Evolutionary conservation across 2,329 filamentous ascomycete genomes (phyloP), one percentile per base, ranked within the genome.

Genomic region (Aschersonia sp.): DNA sequence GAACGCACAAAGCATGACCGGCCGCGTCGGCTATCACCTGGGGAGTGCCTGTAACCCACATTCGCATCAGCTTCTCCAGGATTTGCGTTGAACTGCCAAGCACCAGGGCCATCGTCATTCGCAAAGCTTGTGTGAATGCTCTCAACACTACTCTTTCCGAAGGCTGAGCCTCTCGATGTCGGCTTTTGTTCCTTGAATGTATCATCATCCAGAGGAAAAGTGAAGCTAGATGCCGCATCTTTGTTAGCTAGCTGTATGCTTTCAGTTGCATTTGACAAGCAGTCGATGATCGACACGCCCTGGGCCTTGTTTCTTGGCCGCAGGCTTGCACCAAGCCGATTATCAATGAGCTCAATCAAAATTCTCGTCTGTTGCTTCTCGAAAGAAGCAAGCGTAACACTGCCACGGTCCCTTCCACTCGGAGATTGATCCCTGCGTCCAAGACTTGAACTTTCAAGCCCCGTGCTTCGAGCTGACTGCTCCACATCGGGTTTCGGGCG

Each of bases 121-220:
- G 70, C 71, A 59, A 82, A 82, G 40, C 65, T 74, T 20, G 78
- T 82, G 59, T 78, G 77, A 54, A 82, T 82, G 46, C 74, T 77
- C 49, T 82, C 77, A 28, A 73, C 65, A 54, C 74, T 80, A 49
- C 62, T 71, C 51, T 69, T 70, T 40, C 65, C 57, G 51, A 78
- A 77, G 3, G 60, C 38, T 58, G 61, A 28, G 63, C 58, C n/a
- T 28, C 31, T 30, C 31, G 29, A 30, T 41, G 29, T 32, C 12
- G 45, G 44, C 10, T 40, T 40, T 4, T 65, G 59, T 32, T 56
- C 54, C 9, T 56, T 54, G 47, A 70, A 68, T 0, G 64, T 64
- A 41, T 72, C 66, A 48, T 71, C 63, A 50, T 70, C 63, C 49
- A 68, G 52, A 38, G 68, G 58, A 48, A 78, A 70, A 45, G 63